These are phyloP conservation scores for Gloeopeniophorella convolvens DNA, from an alignment of 768 basidiomycete species.

Conservation along the genomic window DNA sequence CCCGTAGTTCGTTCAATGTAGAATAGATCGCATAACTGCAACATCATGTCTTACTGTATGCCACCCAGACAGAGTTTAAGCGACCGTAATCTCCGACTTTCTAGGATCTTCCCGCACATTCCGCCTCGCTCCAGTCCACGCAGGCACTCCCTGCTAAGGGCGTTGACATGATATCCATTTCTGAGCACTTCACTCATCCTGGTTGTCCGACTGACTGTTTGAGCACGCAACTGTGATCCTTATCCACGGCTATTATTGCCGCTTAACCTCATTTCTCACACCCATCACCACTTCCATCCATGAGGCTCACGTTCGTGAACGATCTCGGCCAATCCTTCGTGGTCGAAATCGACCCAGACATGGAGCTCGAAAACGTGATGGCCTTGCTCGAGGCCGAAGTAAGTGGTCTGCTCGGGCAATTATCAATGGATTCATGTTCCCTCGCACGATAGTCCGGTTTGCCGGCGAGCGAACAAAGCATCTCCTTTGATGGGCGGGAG, in stretches of 20 bases:
- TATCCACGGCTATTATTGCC: conserved; percentile 6
- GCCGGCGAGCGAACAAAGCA: conserved; percentile 62
- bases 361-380: conserved; percentile 91
- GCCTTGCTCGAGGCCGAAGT: conserved; percentile 96
- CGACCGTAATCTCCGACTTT: too few species aligned
- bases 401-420: conserved; percentile 26
- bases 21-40: too few species aligned
- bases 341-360: conserved; percentile 82
- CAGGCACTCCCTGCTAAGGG: too few species aligned
- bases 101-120: too few species aligned
- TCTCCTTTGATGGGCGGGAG: conserved; percentile 61
- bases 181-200: too few species aligned
- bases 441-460: conserved; percentile 57
- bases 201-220: too few species aligned
- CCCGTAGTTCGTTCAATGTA: too few species aligned
- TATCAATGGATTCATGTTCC: neutral
- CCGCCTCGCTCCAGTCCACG: too few species aligned
- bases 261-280: neutral
- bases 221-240: too few species aligned
- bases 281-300: conserved; percentile 24
- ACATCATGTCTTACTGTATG: too few species aligned
- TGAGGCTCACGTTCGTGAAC: conserved; percentile 69
- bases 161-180: too few species aligned
- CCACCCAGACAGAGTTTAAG: too few species aligned
- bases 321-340: conserved; percentile 57